phyloP scores from a whole-genome alignment of 176 grass and related monocot species.

The Oryza longistaminata region DNA sequence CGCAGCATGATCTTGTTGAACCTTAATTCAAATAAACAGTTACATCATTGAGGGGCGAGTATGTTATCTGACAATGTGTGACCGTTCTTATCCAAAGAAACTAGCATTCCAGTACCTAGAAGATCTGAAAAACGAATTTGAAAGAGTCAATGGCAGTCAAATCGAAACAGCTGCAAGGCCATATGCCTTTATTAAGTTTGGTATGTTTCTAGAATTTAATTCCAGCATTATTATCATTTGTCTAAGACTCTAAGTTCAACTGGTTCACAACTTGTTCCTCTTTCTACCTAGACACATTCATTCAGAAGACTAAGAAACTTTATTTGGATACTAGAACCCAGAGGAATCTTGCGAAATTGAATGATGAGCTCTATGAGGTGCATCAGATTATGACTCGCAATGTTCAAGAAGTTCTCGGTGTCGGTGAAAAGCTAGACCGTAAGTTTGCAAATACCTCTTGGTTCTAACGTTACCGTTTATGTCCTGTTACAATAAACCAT shows the following conservation, averaged over 20 bases:
- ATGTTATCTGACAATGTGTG: slow-evolving; percentile 98
- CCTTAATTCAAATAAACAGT: slow-evolving; percentile 54
- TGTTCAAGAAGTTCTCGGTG: slow-evolving; percentile 97
- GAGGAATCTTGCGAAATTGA: slow-evolving; percentile 86
- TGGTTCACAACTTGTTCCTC: slow-evolving; percentile 26
- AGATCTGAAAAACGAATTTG: slow-evolving; percentile 97
- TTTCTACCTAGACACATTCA: slow-evolving; percentile 77
- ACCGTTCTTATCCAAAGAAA: slow-evolving; percentile 97
- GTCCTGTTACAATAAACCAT: neutral
- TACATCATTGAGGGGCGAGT: slow-evolving; percentile 96
- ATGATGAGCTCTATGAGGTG: slow-evolving; percentile 96
- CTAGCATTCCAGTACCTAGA: slow-evolving; percentile 96
- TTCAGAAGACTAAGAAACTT: slow-evolving; percentile 98
- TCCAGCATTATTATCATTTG: slow-evolving; percentile 6
- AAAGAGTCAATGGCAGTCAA: slow-evolving; percentile 86
- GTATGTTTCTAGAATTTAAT: slow-evolving; percentile 47
- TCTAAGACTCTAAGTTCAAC: neutral
- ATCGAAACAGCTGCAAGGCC: slow-evolving; percentile 96
- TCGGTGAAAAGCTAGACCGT: slow-evolving; percentile 96
- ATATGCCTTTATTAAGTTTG: slow-evolving; percentile 97
- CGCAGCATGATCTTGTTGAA: slow-evolving; percentile 9
- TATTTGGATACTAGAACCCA: slow-evolving; percentile 96
- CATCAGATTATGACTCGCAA: slow-evolving; percentile 98
- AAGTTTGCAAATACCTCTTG: slow-evolving; percentile 41
- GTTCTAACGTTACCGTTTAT: slow-evolving; percentile 17